Evolutionary conservation across 2,329 filamentous ascomycete species (phyloP), one percentile per base, ranked within the genome.

Genomic region (Chalaropsis thielavioides): DNA sequence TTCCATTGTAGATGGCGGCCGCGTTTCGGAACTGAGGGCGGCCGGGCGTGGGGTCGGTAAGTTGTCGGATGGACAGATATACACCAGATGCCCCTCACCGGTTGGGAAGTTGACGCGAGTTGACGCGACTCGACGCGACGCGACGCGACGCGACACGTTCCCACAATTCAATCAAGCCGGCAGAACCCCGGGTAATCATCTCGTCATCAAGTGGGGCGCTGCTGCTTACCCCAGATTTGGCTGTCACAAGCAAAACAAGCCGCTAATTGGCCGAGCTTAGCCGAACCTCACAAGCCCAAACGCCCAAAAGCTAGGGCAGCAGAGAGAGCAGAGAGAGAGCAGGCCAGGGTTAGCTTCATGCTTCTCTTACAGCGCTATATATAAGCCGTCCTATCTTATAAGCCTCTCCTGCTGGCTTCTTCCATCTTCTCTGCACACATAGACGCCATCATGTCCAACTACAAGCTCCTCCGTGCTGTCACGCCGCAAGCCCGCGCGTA

Each of bases 401-500:
- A 17, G 44, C n/a, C 8, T 46, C n/a, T 19, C 44, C 22, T 22
- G n/a, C n/a, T n/a, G n/a, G n/a, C n/a, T 17, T 27, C 4, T 24
- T 22, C 15, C 22, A 2, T 27, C 24, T 24, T 31, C 7, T 31
- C 15, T 31, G 19, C 19, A 17, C 49, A 31, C 49, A 17, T 15
- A 54, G 1, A 2, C 10, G 7, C 24, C 2, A 31, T 13, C 19
- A 54, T 54, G 49, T 6, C 24, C 3, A 27, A 8, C 24, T 24
- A 22, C 13, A 24, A 22, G 10, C 2, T 54, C 24, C 22, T 54
- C 24, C 19, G 49, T n/a, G 49, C 49, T 27, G 6, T 24, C 11
- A 54, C 10, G 10, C 49, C 49, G 10, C 49, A 54, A 15, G 15
- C 49, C 64, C 77, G 87, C 71, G 76, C 75, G 71, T 95, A 95